Evolutionary conservation across 371 early-diverging fungal genomes (phyloP).

Genomic region (Mucor irregularis): DNA sequence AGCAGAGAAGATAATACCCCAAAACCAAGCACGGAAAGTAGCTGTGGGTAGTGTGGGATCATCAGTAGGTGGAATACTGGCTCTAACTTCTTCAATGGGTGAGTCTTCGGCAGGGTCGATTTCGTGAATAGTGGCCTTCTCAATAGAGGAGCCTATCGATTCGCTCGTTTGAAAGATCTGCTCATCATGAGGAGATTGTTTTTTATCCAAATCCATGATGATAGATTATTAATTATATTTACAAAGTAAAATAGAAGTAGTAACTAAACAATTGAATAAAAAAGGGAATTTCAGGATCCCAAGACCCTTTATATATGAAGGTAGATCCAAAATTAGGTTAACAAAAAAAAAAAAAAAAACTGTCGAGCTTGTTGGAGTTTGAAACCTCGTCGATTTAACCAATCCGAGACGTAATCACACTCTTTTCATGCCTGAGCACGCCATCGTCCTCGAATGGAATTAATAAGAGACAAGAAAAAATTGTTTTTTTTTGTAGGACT

Average conservation of each 20-base stretch:
- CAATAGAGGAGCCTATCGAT: conserved; percentile 2
- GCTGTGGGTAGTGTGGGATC: conserved; percentile 67
- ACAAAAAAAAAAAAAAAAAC: no score
- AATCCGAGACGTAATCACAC: neutral
- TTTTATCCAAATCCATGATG: conserved; percentile 15
- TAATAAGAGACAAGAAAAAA: neutral
- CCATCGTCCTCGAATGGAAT: conserved; percentile 20
- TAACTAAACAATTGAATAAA: neutral
- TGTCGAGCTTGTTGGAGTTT: neutral
- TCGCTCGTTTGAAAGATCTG: neutral
- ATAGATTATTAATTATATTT: neutral
- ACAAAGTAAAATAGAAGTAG: neutral
- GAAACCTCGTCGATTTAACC: neutral
- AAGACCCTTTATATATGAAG: conserved; percentile 2
- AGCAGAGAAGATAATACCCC: conserved; percentile 67
- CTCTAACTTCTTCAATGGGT: conserved; percentile 71
- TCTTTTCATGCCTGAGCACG: conserved; percentile 8
- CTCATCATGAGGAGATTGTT: neutral
- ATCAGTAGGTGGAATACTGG: conserved; percentile 65
- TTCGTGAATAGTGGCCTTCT: neutral
- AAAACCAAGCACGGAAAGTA: conserved; percentile 77
- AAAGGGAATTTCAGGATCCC: no score
- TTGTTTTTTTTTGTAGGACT: no score
- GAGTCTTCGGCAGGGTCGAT: conserved; percentile 54
- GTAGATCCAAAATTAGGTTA: no score